These are phyloP conservation scores for Rhynchosporium graminicola DNA, from an alignment of 2,329 filamentous ascomycete species.

Conservation along the genomic window DNA sequence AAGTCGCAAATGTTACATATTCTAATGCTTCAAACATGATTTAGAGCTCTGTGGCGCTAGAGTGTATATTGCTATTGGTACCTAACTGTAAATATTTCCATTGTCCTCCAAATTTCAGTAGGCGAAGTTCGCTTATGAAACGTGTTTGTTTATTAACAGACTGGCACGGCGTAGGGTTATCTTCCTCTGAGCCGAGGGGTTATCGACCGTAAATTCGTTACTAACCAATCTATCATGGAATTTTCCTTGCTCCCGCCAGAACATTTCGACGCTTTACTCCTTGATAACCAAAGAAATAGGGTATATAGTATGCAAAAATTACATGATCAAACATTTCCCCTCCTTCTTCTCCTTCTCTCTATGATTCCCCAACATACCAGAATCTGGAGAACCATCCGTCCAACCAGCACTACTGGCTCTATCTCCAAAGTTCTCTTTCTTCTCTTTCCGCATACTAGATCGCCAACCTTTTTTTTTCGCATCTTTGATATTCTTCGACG, in stretches of 20 bases:
- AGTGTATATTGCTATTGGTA: background rate
- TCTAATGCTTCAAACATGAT: no score
- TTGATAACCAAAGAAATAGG: background rate
- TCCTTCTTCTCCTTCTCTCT: constrained; percentile 39
- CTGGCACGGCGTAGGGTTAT: no score
- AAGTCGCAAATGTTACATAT: background rate
- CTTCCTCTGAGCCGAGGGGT: no score
- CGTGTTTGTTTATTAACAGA: no score
- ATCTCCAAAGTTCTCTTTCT: constrained; percentile 47
- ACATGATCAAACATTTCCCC: constrained; percentile 58
- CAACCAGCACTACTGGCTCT: constrained; percentile 50
- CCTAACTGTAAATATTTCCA: no score
- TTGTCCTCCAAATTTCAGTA: no score
- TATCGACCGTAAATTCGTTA: no score
- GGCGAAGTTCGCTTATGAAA: no score
- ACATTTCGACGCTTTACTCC: background rate
- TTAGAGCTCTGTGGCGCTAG: no score
- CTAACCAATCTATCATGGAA: no score
- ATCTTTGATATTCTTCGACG: constrained; percentile 62
- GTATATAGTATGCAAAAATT: constrained; percentile 29
- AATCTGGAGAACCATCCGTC: constrained; percentile 49
- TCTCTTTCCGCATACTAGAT: constrained; percentile 40
- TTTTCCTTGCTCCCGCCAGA: no score
- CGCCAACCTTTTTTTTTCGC: constrained; percentile 60
- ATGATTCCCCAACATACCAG: constrained; percentile 14